A percentile compares a stretch with the other conserved stretches of the same genome.
Evolutionary conservation across 2,329 filamentous ascomycete genomes (phyloP).

Genomic region (Pseudocercospora ulei): DNA sequence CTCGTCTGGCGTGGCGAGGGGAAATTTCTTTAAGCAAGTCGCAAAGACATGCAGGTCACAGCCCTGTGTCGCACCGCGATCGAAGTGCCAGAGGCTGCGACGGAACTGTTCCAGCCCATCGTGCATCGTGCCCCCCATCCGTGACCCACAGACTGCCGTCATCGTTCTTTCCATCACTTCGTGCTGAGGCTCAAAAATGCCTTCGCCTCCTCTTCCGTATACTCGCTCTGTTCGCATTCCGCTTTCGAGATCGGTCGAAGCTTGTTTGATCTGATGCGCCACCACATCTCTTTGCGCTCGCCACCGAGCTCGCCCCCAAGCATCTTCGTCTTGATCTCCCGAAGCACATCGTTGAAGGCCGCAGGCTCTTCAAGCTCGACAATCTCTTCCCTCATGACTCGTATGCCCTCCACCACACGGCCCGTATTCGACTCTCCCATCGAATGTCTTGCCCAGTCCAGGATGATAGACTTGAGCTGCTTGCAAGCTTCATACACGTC

Average conservation of each 20-base stretch:
- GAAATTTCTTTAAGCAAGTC: too few relatives aligned
- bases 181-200: conserved; percentile 23
- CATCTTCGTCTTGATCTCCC: conserved; percentile 61
- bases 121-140: too few relatives aligned
- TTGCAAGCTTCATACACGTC: conserved; percentile 58
- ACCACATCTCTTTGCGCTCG: conserved; percentile 76
- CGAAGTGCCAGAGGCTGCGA: too few relatives aligned
- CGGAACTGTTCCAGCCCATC: too few relatives aligned
- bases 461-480: conserved; percentile 65
- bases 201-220: conserved; percentile 60
- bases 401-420: conserved; percentile 63
- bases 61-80: too few relatives aligned
- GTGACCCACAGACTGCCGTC: too few relatives aligned
- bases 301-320: conserved; percentile 61
- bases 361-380: conserved; percentile 63
- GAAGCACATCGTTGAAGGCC: conserved; percentile 66
- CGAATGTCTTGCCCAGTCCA: conserved; percentile 58
- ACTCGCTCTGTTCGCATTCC: conserved; percentile 54
- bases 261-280: conserved; percentile 54
- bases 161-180: too few relatives aligned
- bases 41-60: too few relatives aligned
- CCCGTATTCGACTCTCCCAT: conserved; percentile 67
- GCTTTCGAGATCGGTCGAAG: conserved; percentile 63
- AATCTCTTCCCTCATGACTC: conserved; percentile 68
- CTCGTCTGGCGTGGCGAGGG: too few relatives aligned